phyloP scores from a whole-genome alignment of 441 rosid genomes.

The Euphorbia schlechtendalii region DNA sequence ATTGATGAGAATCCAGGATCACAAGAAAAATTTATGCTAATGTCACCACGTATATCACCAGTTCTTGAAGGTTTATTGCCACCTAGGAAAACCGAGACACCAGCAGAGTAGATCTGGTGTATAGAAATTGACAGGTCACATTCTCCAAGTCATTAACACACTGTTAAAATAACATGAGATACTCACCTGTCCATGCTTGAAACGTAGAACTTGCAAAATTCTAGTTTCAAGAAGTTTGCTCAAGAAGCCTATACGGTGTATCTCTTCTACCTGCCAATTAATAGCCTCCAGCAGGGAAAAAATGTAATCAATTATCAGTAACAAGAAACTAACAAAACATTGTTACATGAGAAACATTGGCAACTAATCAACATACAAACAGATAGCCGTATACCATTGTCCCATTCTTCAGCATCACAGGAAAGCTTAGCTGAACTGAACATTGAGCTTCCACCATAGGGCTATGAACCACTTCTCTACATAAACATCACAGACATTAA shows the following conservation, averaged over 20 bases:
- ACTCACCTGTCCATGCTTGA: slow-evolving; percentile 84
- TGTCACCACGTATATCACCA: slow-evolving; percentile 83
- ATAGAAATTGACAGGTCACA: slow-evolving; percentile 22
- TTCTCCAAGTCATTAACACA: slow-evolving; percentile 16
- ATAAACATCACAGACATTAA: slow-evolving; percentile 25
- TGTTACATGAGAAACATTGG: background rate
- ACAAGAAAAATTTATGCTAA: slow-evolving; percentile 79
- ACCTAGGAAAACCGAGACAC: slow-evolving; percentile 87
- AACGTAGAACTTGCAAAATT: slow-evolving; percentile 83
- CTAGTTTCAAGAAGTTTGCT: slow-evolving; percentile 91
- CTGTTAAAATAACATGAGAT: slow-evolving; percentile 11
- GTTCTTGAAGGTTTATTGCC: slow-evolving; percentile 88
- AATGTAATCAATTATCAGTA: slow-evolving; percentile 4
- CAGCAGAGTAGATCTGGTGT: slow-evolving; percentile 79
- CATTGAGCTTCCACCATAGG: slow-evolving; percentile 97
- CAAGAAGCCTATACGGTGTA: slow-evolving; percentile 66
- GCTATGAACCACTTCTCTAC: slow-evolving; percentile 77
- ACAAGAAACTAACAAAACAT: slow-evolving; percentile 11
- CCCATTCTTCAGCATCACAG: slow-evolving; percentile 84
- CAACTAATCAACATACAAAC: slow-evolving; percentile 14
- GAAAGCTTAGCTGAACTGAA: slow-evolving; percentile 91
- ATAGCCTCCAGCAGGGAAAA: slow-evolving; percentile 16
- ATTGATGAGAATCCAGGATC: slow-evolving; percentile 83
- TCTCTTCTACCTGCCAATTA: slow-evolving; percentile 69
- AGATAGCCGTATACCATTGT: slow-evolving; percentile 49